Percentiles rank a stretch among this genome's conserved stretches.
phyloP scores from a whole-genome alignment of 352 stramenopile genomes.

The Aphanomyces astaci region DNA sequence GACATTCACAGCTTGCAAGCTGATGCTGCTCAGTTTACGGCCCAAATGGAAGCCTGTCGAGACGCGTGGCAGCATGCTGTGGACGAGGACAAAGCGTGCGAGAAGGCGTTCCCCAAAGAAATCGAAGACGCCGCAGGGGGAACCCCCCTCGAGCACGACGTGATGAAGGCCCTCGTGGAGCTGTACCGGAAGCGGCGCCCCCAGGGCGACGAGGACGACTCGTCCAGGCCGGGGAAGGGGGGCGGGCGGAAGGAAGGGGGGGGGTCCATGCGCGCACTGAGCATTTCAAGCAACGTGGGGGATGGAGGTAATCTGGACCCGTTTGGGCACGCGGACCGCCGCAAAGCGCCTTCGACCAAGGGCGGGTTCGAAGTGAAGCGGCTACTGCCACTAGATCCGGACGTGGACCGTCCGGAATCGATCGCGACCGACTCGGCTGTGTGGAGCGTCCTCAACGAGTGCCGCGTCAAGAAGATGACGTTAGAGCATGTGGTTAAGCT shows the following conservation, averaged over 20 bases:
- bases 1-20: slow-evolving; percentile 28
- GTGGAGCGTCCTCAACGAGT: slow-evolving; percentile 53
- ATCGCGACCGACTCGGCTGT: slow-evolving; percentile 55
- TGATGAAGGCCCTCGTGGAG: slow-evolving; percentile 61
- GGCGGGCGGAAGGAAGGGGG: slow-evolving; percentile 25
- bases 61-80: slow-evolving; percentile 57
- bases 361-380: slow-evolving; percentile 22
- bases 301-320: slow-evolving; percentile 40
- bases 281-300: slow-evolving; percentile 26
- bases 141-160: slow-evolving; percentile 61
- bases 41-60: slow-evolving; percentile 42
- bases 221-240: slow-evolving; percentile 11
- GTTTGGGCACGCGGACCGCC: slow-evolving; percentile 50
- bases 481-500: slow-evolving; percentile 43
- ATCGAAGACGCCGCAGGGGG: slow-evolving; percentile 50
- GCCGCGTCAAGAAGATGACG: slow-evolving; percentile 59
- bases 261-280: slow-evolving; percentile 31
- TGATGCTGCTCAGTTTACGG: slow-evolving; percentile 44
- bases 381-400: slow-evolving; percentile 63
- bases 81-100: slow-evolving; percentile 61
- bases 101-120: slow-evolving; percentile 54
- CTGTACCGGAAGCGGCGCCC: slow-evolving; percentile 56
- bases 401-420: slow-evolving; percentile 55
- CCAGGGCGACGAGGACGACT: slow-evolving; percentile 36
- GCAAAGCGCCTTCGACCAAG: slow-evolving; percentile 24